Percentiles rank a stretch among this genome's conserved stretches.
These are phyloP conservation scores for Saccharomycopsis sp. DNA, from an alignment of 805 yeast species.

Conservation along the genomic window DNA sequence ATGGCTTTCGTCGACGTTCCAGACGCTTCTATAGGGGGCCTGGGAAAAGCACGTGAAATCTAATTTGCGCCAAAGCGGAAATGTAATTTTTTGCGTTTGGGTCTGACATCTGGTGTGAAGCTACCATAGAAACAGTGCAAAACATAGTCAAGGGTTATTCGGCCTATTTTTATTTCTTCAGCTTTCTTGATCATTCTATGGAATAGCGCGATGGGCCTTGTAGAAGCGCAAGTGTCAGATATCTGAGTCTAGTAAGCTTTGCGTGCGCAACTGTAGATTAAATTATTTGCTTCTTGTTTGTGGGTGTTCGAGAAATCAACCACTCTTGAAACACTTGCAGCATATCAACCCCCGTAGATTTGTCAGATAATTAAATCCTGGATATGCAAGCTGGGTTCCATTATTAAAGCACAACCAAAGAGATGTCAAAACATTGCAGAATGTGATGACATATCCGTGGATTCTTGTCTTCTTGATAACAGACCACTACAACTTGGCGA, in stretches of 20 bases:
- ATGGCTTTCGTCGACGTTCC: too few species aligned
- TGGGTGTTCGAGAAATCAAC: not conserved
- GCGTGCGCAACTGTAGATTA: too few species aligned
- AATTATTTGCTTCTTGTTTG: not conserved
- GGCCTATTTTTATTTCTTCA: too few species aligned
- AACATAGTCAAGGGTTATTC: too few species aligned
- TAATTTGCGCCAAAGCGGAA: too few species aligned
- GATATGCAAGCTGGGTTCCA: not conserved
- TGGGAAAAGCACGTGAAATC: too few species aligned
- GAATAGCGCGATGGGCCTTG: too few species aligned
- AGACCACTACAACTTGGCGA: not conserved
- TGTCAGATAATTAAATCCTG: not conserved
- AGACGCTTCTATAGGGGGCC: too few species aligned
- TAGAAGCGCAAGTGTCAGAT: not conserved
- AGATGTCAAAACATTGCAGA: not conserved
- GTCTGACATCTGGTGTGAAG: too few species aligned
- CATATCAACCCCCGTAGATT: not conserved
- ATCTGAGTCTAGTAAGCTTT: not conserved
- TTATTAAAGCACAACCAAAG: not conserved
- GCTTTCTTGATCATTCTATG: too few species aligned
- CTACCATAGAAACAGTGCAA: too few species aligned
- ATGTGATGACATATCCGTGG: not conserved
- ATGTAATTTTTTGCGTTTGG: too few species aligned
- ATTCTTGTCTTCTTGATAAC: not conserved
- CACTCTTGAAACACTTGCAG: not conserved